Base-by-base conservation (phyloP, 169 alveolate genomes). In the Babesia ovata region DNA sequence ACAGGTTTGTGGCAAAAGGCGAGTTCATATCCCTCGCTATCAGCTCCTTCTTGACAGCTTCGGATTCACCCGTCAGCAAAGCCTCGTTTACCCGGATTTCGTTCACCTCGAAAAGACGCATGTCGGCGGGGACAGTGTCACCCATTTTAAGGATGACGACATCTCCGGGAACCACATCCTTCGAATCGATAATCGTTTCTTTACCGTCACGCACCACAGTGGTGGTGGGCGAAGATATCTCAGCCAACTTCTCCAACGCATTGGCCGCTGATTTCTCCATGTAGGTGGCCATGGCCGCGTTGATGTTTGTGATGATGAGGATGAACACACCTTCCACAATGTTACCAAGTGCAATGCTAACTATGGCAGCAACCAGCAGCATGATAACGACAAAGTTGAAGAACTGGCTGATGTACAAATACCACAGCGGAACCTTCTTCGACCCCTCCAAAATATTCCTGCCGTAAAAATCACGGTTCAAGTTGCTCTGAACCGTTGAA, bases 51-150 rank as follows among this genome's bases (percentile, higher is more conserved):
- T 92, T 79, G 24, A 94, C 90, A 82, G 96, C 94, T 87, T 91
- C 94, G 33, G 96, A 87, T 65, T 92, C 97, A 49, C 99, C 99
- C 7, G 99, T 96, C 19, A 97, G 92, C 63, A 97, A 90, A 29
- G 98, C 94, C 85, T 97, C 98, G 87, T 95, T 95, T 26, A 96
- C 93, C 74, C 93, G 92, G 60, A 97, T 85, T 77, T 96, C 99
- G 33, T 76, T 90, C 16, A 92, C 92, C 66, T 95, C 98, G 13
- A 94, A 67, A 52, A 96, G 58, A 53, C 98, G 91, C 73, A 94
- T 82, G 87, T 96, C 99, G 7, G 99, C 99, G 16, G 98, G 96
- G 17, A 96, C 95, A 22, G 92, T 92, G 73, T 96, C 98, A 12
- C 99, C 99, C 3, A 95, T 93, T 49, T 82, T 86, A 50, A 97